Evolutionary conservation across 2,329 filamentous ascomycete species (phyloP), one percentile per base, ranked within the genome.

Genomic region (Aspergillus uvarum): DNA sequence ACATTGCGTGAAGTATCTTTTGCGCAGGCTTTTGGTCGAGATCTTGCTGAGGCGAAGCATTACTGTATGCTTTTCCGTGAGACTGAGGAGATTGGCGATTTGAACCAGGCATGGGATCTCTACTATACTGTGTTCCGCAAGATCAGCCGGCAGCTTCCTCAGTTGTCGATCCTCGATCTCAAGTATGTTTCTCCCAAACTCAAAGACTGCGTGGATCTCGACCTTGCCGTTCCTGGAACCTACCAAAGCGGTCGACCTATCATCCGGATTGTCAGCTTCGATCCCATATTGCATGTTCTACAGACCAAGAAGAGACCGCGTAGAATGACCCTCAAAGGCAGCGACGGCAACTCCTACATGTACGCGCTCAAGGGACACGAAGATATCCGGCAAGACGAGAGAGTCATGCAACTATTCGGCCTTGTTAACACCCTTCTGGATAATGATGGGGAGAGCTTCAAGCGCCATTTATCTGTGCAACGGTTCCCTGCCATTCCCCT

Each of bases 351-450:
- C 63, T 85, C 87, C 3, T 97, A 97, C 74, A 89, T 91, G 53
- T 98, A 96, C 79, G 79, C 91, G 60, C 86, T 99, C 69, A 99
- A 99, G 81, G 95, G 95, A n/a, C 96, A 99, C 71, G 95, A 99
- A 79, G 95, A 99, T 81, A 97, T 99, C 66, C 89, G 95, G 61
- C 95, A 99, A 77, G 95, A 99, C 72, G 95, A 99, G 78, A 89
- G 96, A 78, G 95, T 99, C 67, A 99, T 99, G 96, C 95, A 99
- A 77, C 85, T 99, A 38, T 99, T 99, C 72, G 95, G 95, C 47
- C 85, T 99, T 14, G 95, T 94, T 80, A 99, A 99, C 76, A 99
- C 96, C 0, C 85, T 99, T 1, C 85, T 99, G 47, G 85, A 91
- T 50, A 94, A 94, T 71, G 96, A 99, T 73, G 91, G 92, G 3